Conservation (phyloP, 2,329 filamentous ascomycete species). For the Diplodia corticola region DNA sequence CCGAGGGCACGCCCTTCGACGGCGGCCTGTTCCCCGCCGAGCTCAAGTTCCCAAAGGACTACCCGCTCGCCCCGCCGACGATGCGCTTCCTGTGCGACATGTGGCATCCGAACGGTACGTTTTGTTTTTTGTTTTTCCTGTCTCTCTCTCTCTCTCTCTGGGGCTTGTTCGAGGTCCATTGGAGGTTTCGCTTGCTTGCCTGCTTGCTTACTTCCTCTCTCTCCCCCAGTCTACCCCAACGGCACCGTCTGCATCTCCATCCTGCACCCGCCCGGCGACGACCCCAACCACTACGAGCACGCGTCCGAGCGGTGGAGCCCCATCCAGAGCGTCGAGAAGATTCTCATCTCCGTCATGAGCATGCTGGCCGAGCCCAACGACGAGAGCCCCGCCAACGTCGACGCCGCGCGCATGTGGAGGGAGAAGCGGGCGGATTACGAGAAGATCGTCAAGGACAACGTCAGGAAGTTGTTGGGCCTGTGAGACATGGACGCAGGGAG, state of each 20-base stretch:
- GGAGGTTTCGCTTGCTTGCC: neutral
- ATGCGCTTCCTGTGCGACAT: slow-evolving; percentile 84
- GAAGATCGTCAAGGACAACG: slow-evolving; percentile 66
- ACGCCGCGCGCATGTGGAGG: slow-evolving; percentile 85
- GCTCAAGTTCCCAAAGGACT: slow-evolving; percentile 79
- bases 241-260: slow-evolving; percentile 96
- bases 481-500: neutral
- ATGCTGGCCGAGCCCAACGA: slow-evolving; percentile 92
- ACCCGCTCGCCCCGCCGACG: slow-evolving; percentile 83
- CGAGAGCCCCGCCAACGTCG: slow-evolving; percentile 92
- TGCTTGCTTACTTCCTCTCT: neutral
- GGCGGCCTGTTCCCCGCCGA: slow-evolving; percentile 90
- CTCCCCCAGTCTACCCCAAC: slow-evolving; percentile 68
- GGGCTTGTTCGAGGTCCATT: too few species aligned
- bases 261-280: slow-evolving; percentile 90
- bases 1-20: slow-evolving; percentile 93
- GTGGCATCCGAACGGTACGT: slow-evolving; percentile 82
- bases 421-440: slow-evolving; percentile 79
- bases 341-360: slow-evolving; percentile 87
- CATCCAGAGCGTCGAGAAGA: slow-evolving; percentile 93
- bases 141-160: neutral
- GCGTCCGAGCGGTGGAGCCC: slow-evolving; percentile 91
- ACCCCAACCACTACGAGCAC: slow-evolving; percentile 89
- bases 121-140: neutral
- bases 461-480: slow-evolving; percentile 40